Percentiles rank a stretch among this genome's conserved stretches.
Conservation (phyloP, 176 grass and related monocot species). For the Panicum miliaceum region DNA sequence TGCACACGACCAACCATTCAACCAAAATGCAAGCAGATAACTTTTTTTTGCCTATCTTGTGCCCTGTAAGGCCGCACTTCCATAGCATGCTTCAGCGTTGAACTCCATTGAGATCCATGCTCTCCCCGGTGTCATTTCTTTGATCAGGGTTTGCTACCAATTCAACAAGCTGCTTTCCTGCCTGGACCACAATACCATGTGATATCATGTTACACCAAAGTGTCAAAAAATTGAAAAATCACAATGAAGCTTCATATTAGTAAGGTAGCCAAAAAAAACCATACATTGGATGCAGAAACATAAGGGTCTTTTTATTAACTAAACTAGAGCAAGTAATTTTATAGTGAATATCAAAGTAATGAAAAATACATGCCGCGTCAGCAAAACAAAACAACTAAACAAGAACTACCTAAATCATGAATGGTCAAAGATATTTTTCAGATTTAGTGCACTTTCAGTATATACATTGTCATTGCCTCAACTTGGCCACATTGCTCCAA, state of each 20-base stretch:
- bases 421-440: neutral
- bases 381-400: slow-evolving; percentile 7
- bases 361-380: neutral
- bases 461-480: neutral
- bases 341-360: slow-evolving; percentile 3
- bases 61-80: neutral
- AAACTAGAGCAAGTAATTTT: neutral
- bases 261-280: neutral
- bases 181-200: slow-evolving; percentile 21
- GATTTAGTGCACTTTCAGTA: neutral
- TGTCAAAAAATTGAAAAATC: neutral
- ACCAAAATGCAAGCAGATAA: slow-evolving; percentile 19
- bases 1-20: neutral
- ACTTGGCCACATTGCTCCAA: too few species aligned
- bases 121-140: neutral
- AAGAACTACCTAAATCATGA: neutral
- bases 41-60: neutral
- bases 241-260: neutral
- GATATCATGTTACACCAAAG: neutral
- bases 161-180: neutral
- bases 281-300: neutral
- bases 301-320: neutral
- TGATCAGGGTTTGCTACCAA: neutral
- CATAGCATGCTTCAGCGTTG: neutral
- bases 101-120: neutral